Conservation (phyloP, 1,139 yeast species). For the Lodderomyces pseudojiufengensis region DNA sequence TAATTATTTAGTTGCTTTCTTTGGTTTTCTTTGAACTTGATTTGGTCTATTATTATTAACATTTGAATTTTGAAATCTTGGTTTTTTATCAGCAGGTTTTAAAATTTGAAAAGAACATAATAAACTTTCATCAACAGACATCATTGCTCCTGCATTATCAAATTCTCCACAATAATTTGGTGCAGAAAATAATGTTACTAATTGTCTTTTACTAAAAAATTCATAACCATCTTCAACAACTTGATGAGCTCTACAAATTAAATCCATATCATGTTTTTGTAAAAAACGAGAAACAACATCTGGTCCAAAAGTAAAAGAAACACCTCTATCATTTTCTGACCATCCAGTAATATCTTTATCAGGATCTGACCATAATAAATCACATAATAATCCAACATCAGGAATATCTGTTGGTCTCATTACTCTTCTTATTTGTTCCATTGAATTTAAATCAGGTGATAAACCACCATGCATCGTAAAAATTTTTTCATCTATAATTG, state of each 20-base stretch:
- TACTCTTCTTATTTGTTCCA: constrained; percentile 97
- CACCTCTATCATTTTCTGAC: constrained; percentile 98
- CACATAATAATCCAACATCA: constrained; percentile 92
- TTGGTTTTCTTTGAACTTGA: constrained; percentile 70
- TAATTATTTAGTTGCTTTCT: constrained; percentile 51
- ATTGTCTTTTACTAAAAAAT: constrained; percentile 90
- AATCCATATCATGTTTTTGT: constrained; percentile 95
- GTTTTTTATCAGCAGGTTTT: constrained; percentile 92
- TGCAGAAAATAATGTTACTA: constrained; percentile 91
- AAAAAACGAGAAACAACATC: constrained; percentile 92
- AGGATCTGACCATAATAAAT: constrained; percentile 96
- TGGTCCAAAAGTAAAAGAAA: constrained; percentile 95
- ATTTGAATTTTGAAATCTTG: constrained; percentile 56
- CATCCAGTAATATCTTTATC: constrained; percentile 97
- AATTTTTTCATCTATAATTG: constrained; percentile 94
- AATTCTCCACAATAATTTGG: constrained; percentile 99
- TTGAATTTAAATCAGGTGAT: constrained; percentile 91
- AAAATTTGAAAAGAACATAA: constrained; percentile 96
- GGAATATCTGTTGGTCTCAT: constrained; percentile 99
- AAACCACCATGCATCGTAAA: constrained; percentile 99
- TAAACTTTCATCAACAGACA: constrained; percentile 95
- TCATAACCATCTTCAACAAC: constrained; percentile 99
- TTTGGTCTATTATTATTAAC: constrained; percentile 48
- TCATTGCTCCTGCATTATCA: constrained; percentile 98
- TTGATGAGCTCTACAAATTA: constrained; percentile 97